These are phyloP conservation scores for Boletus rex-veris DNA, from an alignment of 768 basidiomycete species.

Conservation along the genomic window DNA sequence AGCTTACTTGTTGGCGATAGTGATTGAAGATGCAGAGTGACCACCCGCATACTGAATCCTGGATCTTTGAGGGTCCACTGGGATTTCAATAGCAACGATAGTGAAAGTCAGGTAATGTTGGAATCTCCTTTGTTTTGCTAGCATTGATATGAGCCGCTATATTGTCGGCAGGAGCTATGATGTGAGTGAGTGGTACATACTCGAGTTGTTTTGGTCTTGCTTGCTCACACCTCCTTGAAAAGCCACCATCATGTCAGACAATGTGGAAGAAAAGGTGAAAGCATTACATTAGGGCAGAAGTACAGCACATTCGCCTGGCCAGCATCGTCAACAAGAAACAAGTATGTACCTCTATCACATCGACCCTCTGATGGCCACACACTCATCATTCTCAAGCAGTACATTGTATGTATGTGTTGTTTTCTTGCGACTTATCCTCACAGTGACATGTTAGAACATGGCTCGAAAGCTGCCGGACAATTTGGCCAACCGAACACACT, in stretches of 20 bases:
- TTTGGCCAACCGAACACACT: conserved; percentile 52
- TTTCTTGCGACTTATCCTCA: neutral
- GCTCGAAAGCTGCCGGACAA: conserved; percentile 71
- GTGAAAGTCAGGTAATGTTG: conserved; percentile 70
- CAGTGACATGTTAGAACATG: conserved; percentile 59
- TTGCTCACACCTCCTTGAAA: neutral
- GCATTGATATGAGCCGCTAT: neutral
- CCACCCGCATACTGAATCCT: conserved; percentile 79
- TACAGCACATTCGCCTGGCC: too few relatives aligned
- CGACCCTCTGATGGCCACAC: neutral
- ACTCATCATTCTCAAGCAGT: conserved; percentile 37
- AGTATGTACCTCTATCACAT: conserved; percentile 39
- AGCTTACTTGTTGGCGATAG: conserved; percentile 38
- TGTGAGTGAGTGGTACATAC: conserved; percentile 48
- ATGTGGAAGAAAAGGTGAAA: too few relatives aligned
- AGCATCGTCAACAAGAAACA: conserved; percentile 98
- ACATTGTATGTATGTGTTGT: conserved; percentile 50
- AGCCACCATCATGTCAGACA: conserved; percentile 91
- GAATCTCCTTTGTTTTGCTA: neutral
- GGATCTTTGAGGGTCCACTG: conserved; percentile 98
- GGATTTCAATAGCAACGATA: conserved; percentile 94
- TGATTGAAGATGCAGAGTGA: conserved; percentile 91
- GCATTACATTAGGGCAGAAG: too few relatives aligned
- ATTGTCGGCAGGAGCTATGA: conserved; percentile 70
- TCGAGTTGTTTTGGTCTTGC: neutral